These are phyloP conservation scores for Copromyces sp. DNA, from an alignment of 495 filamentous ascomycete species.

Conservation along the genomic window DNA sequence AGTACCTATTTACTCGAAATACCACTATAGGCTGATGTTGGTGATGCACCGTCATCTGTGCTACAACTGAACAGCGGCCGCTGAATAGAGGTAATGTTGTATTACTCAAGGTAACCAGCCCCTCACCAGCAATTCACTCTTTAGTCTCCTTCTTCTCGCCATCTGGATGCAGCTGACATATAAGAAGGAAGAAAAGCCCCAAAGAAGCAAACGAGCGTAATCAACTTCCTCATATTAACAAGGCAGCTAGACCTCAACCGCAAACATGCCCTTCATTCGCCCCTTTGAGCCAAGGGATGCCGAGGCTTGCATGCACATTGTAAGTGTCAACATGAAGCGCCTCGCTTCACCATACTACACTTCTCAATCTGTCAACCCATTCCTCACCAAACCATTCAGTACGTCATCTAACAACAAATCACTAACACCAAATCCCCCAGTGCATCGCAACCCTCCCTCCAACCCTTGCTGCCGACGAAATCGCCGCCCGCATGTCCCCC, in stretches of 20 bases:
- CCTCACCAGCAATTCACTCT: background rate
- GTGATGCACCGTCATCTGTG: background rate
- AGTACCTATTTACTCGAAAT: background rate
- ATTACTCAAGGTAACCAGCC: background rate
- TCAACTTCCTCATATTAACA: background rate
- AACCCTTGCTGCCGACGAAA: constrained; percentile 15
- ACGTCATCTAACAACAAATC: background rate
- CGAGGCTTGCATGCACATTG: constrained; percentile 26
- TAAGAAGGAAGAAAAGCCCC: background rate
- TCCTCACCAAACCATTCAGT: background rate
- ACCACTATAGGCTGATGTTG: background rate
- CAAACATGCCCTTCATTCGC: constrained; percentile 28
- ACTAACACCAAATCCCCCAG: constrained; percentile 9
- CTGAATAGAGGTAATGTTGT: background rate
- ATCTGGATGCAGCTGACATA: background rate
- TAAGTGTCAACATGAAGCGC: constrained; percentile 5
- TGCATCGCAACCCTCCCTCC: constrained; percentile 33
- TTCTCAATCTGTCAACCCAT: background rate
- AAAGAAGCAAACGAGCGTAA: too few species aligned
- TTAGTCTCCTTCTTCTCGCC: background rate
- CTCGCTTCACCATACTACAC: background rate
- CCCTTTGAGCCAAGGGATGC: constrained; percentile 21
- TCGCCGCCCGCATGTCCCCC: constrained; percentile 21
- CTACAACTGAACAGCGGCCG: background rate
- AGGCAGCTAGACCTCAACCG: background rate